A percentile compares a stretch with the other conserved stretches of the same genome.
Evolutionary conservation across 352 stramenopile genomes (phyloP).

Genomic region (Aphanomyces euteiches): DNA sequence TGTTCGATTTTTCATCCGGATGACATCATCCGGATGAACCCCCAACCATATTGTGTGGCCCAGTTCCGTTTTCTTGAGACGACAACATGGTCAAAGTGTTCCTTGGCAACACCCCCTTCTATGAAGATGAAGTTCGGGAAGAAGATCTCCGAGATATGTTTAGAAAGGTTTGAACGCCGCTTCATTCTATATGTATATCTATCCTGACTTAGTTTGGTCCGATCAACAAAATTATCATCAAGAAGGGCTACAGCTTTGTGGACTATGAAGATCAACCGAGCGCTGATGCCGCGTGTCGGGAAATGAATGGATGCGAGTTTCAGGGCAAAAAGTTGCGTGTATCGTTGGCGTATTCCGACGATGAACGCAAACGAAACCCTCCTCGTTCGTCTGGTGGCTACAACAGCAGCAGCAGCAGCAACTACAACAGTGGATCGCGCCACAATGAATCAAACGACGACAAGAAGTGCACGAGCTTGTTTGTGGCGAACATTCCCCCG

Average conservation of each 20-base stretch:
- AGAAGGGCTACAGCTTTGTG: constrained; percentile 59
- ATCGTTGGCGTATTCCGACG: constrained; percentile 5
- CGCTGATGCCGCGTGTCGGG: constrained; percentile 37
- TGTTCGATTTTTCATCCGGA: background rate
- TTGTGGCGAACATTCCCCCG: constrained; percentile 60
- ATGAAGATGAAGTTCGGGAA: constrained; percentile 50
- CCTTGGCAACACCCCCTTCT: constrained; percentile 58
- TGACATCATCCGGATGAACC: background rate
- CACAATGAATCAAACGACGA: background rate
- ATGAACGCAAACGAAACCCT: constrained; percentile 29
- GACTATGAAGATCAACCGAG: constrained; percentile 46
- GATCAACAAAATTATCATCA: constrained; percentile 48
- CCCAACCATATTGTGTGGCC: background rate
- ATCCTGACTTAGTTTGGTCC: constrained; percentile 42
- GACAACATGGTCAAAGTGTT: constrained; percentile 55
- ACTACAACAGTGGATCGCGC: background rate
- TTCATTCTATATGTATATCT: background rate
- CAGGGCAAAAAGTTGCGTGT: constrained; percentile 4
- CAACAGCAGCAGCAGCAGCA: background rate
- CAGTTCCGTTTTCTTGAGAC: background rate
- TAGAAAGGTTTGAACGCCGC: constrained; percentile 7
- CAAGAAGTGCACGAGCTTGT: constrained; percentile 46
- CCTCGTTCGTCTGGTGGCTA: constrained; percentile 22
- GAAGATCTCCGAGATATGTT: constrained; percentile 41
- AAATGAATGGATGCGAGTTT: constrained; percentile 3